These are phyloP conservation scores for Metschnikowia anglica DNA, from an alignment of 805 yeast genomes.

Conservation along the genomic window DNA sequence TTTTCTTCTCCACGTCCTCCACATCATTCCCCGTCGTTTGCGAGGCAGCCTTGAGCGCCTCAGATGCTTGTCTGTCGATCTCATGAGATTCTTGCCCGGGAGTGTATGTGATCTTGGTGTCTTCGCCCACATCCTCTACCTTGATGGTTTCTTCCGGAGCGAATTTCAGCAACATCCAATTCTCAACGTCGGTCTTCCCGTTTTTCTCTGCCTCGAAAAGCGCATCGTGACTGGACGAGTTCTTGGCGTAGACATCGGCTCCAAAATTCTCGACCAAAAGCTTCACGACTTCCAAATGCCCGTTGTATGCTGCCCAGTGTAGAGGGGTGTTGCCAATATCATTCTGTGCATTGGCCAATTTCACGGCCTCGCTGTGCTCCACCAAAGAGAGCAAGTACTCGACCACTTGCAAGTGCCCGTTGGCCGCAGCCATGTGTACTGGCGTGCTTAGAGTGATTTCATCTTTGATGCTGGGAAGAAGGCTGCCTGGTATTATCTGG, in stretches of 20 bases:
- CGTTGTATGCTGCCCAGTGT: constrained; percentile 95
- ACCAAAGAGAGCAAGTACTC: constrained; percentile 55
- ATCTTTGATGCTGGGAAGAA: constrained; percentile 52
- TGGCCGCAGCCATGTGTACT: constrained; percentile 93
- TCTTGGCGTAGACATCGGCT: constrained; percentile 81
- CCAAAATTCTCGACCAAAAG: constrained; percentile 67
- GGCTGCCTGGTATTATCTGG: constrained; percentile 47
- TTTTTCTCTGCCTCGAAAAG: constrained; percentile 87
- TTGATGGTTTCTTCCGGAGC: constrained; percentile 58
- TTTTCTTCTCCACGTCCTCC: constrained; percentile 38
- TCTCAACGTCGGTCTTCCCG: constrained; percentile 72
- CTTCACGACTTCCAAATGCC: constrained; percentile 71
- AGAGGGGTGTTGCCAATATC: constrained; percentile 89
- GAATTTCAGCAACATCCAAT: constrained; percentile 69
- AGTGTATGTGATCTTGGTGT: constrained; percentile 44
- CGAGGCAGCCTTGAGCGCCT: constrained; percentile 21
- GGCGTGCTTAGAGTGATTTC: constrained; percentile 68
- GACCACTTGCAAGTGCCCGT: constrained; percentile 77
- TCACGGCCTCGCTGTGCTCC: constrained; percentile 42
- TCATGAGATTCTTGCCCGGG: constrained; percentile 45
- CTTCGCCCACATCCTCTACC: constrained; percentile 41
- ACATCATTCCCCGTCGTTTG: constrained; percentile 46
- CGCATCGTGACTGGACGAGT: constrained; percentile 74
- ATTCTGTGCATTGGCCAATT: constrained; percentile 45
- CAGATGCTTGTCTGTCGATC: constrained; percentile 37